A percentile compares a stretch with the other conserved stretches of the same genome.
Evolutionary conservation across 257 asterid genomes (phyloP).

Genomic region (Osmanthus fragrans): DNA sequence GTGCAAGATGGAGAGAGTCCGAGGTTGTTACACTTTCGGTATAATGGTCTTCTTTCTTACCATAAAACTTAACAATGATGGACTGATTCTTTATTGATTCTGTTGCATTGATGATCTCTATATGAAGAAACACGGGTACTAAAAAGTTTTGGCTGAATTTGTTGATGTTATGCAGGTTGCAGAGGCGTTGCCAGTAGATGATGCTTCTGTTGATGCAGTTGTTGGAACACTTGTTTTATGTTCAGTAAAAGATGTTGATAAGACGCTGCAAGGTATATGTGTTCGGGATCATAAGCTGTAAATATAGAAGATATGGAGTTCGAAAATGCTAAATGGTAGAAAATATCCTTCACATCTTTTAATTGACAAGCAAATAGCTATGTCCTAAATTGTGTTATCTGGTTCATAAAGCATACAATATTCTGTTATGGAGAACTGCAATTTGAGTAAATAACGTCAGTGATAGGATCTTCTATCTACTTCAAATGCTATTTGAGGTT

Average conservation of each 20-base stretch:
- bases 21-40: neutral
- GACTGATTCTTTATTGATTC: neutral
- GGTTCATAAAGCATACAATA: no score
- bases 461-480: neutral
- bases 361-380: neutral
- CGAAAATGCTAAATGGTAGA: neutral
- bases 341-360: neutral
- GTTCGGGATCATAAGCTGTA: neutral
- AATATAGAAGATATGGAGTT: neutral
- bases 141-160: no score
- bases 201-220: conserved; percentile 88
- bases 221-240: conserved; percentile 88
- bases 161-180: conserved; percentile 56
- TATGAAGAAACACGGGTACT: neutral
- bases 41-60: neutral
- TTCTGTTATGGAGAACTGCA: no score
- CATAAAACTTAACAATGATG: neutral
- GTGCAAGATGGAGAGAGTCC: no score
- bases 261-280: conserved; percentile 61
- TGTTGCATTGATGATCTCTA: neutral
- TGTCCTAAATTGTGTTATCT: neutral
- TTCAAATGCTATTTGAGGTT: neutral
- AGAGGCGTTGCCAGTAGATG: conserved; percentile 76
- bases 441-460: neutral
- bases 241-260: conserved; percentile 77